Evolutionary conservation across 2,329 filamentous ascomycete genomes (phyloP), one percentile per base, ranked within the genome.

Genomic region (Penicillium sclerotiorum): DNA sequence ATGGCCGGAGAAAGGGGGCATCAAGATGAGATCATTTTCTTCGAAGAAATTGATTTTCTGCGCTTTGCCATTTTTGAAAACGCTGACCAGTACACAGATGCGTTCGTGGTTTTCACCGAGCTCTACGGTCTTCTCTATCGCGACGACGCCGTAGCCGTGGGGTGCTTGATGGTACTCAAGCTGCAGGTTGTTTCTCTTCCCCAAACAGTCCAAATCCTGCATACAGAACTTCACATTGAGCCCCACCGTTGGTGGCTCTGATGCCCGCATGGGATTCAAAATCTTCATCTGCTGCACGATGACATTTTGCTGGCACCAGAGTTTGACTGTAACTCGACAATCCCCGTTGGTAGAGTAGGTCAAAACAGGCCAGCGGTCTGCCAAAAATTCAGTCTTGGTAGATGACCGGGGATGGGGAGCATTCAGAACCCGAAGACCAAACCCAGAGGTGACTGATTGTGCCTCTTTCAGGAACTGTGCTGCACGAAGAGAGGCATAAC

Each of bases 61-160:
- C 9, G 36, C 46, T 12, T 35, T 21, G 20, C 46, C 50, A 30
- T 53, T 28, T 30, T 42, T 49, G 41, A 46, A 49, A 12, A 53
- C 28, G 13, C 50, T 45, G n/a, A 50, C 18, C 12, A 53, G 17
- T n/a, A 50, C 47, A 27, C 46, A 50, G 21, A 53, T 30, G 7
- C 27, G 45, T 27, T 49, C 45, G 15, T 35, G 21, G 17, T 25
- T 13, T 2, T 17, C 15, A 4, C 20, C 11, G 5, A 41, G 32
- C 12, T 36, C 35, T 5, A 38, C 8, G 15, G 12, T 33, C 9
- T 52, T 38, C 28, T 52, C 45, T 12, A 52, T 12, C n/a, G 23
- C 46, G 17, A 52, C 33, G 5, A 52, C 36, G 36, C 50, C 50
- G 22, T 40, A 45, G 11, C 45, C 50, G 28, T 52, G 45, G n/a